phyloP scores from a whole-genome alignment of 805 yeast species.

The Candida hungchunana region DNA sequence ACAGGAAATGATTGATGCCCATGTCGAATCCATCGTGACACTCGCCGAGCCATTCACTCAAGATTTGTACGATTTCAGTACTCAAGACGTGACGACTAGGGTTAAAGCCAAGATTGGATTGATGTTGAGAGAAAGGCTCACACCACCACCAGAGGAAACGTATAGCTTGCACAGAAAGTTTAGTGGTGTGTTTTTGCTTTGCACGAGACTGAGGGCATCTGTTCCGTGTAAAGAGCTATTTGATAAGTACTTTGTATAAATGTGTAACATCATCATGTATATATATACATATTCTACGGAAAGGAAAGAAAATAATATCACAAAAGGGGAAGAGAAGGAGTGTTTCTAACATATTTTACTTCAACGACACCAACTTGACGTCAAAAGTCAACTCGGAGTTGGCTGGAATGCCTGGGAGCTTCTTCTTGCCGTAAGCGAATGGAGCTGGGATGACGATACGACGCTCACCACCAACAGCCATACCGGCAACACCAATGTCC shows the following conservation, averaged over 20 bases:
- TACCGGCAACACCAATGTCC: slow-evolving; percentile 98
- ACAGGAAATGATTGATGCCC: slow-evolving; percentile 83
- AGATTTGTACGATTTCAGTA: slow-evolving; percentile 57
- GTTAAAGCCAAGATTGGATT: slow-evolving; percentile 82
- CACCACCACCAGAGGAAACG: slow-evolving; percentile 98
- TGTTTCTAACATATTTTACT: slow-evolving; percentile 53
- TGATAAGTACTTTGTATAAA: slow-evolving; percentile 54
- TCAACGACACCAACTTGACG: slow-evolving; percentile 86
- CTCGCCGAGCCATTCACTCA: slow-evolving; percentile 88
- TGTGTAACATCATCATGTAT: too few species aligned
- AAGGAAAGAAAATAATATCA: too few species aligned
- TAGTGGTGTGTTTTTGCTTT: slow-evolving; percentile 87
- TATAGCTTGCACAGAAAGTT: slow-evolving; percentile 94
- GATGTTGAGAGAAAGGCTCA: slow-evolving; percentile 85
- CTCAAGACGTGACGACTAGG: slow-evolving; percentile 91
- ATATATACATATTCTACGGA: not conserved
- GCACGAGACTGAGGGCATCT: slow-evolving; percentile 78
- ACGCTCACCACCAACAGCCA: slow-evolving; percentile 99
- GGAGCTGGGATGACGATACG: slow-evolving; percentile 93
- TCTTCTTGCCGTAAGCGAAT: slow-evolving; percentile 93
- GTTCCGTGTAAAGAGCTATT: slow-evolving; percentile 81
- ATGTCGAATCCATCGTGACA: slow-evolving; percentile 83
- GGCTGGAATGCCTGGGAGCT: slow-evolving; percentile 96
- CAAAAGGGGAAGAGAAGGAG: too few species aligned
- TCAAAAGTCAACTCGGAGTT: slow-evolving; percentile 96